Base-by-base conservation (phyloP, 495 filamentous ascomycete species). In the Penicillium verhagenii region DNA sequence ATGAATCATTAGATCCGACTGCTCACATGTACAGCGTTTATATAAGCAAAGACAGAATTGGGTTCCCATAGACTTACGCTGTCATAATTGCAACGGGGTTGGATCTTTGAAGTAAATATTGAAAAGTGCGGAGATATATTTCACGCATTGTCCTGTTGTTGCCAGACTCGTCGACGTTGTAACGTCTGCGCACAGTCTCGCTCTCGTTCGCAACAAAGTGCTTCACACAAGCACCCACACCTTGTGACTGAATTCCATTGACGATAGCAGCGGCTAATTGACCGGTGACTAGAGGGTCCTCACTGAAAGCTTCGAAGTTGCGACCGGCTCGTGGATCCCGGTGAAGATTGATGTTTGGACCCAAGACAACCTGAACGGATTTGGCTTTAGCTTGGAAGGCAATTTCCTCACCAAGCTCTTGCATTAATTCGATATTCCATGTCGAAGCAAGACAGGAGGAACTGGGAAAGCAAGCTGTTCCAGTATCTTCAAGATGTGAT, bases 131-230 rank as follows among this genome's bases (percentile, higher is more conserved):
- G 6, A 83, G 68, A 54, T 90, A 88, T 9, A 89, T 79, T 67
- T 90, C 86, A 14, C 56, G 57, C 47, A 56, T 35, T 6, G 53
- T 43, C 11, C 47, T 49, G 21, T 5, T 23, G 11, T 44, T 21
- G 1, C 40, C 40, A 1, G 40, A 24, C 14, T 43, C 39, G 14
- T 48, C 37, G 6, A 50, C 47, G 25, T 48, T 50, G 16, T 29
- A 40, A 28, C 16, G 25, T 24, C 29, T 44, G 37, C 70, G 64
- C 2, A 54, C 51, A 9, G 82, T 78, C 59, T 89, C 86, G 57
- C 82, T 79, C 53, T 88, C 86, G 59, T 88, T 88, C 46, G 77
- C 81, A 6, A 83, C 77, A 61, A 84, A 89, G 61, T 89, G 86
- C 71, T 88, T 89, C 51, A 85, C 70, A 3, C 81, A 84, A 6